Evolutionary conservation across 2,329 filamentous ascomycete genomes (phyloP).

Genomic region (Aspergillus intermedius): DNA sequence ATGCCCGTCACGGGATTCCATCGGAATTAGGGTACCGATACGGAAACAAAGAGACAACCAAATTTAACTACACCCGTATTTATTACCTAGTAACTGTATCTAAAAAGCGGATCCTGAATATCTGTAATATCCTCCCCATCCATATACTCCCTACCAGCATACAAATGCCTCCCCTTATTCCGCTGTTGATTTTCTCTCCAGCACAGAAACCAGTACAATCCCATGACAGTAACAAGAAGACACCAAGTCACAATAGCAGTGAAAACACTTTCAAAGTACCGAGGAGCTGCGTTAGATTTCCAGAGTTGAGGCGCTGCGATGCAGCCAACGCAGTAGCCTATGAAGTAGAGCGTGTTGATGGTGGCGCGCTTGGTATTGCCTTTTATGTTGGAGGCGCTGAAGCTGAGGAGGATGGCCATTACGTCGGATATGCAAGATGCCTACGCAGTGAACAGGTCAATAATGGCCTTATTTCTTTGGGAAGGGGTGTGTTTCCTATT

Average conservation of each 20-base stretch:
- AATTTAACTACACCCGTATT: too few relatives aligned
- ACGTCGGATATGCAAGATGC: slow-evolving; percentile 40
- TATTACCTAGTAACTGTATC: background rate
- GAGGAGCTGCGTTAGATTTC: slow-evolving; percentile 27
- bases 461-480: background rate
- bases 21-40: too few relatives aligned
- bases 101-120: background rate
- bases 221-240: background rate
- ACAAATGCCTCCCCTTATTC: background rate
- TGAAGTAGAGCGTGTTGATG: slow-evolving; percentile 46
- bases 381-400: slow-evolving; percentile 46
- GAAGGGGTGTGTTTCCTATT: slow-evolving; percentile 11
- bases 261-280: slow-evolving; percentile 44
- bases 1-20: too few relatives aligned
- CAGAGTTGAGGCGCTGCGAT: slow-evolving; percentile 46
- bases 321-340: slow-evolving; percentile 44
- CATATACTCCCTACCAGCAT: background rate
- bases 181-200: background rate
- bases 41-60: too few relatives aligned
- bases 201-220: background rate
- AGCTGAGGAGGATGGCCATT: slow-evolving; percentile 39
- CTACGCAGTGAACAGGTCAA: slow-evolving; percentile 6
- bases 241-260: slow-evolving; percentile 15
- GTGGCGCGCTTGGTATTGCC: slow-evolving; percentile 47
- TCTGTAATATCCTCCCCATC: background rate